Evolutionary conservation across 257 asterid genomes (phyloP).

Genomic region (Solanum okadae): DNA sequence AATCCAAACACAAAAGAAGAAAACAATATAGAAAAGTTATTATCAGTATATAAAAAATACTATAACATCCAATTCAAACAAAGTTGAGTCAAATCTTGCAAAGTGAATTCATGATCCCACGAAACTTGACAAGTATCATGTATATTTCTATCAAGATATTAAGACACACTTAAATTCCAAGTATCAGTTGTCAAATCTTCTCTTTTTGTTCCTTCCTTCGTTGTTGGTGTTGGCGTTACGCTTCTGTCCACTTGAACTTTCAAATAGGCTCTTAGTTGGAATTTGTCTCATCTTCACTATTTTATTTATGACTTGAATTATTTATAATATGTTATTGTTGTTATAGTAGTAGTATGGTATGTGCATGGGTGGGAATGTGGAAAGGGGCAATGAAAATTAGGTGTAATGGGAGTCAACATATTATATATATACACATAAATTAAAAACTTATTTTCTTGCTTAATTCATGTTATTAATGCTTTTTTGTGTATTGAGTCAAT

Average conservation of each 20-base stretch:
- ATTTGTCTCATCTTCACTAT: no score
- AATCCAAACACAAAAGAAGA: no score
- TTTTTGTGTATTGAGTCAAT: background rate
- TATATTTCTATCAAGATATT: background rate
- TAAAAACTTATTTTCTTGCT: background rate
- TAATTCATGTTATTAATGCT: background rate
- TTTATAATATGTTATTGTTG: no score
- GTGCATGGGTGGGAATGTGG: no score
- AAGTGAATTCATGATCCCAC: background rate
- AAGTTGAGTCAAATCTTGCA: background rate
- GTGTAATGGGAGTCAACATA: no score
- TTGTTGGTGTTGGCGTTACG: background rate
- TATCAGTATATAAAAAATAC: no score
- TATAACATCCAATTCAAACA: background rate
- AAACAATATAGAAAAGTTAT: no score
- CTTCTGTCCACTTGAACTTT: background rate
- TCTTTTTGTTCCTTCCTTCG: constrained; percentile 3
- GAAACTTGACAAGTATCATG: background rate
- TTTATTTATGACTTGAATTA: no score
- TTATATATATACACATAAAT: no score
- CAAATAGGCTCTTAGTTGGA: no score
- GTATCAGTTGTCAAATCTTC: background rate
- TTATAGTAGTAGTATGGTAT: no score
- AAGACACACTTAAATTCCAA: background rate
- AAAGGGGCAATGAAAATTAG: no score